phyloP scores from a whole-genome alignment of 2,329 filamentous ascomycete species.

The Pestalotiopsis sp. region DNA sequence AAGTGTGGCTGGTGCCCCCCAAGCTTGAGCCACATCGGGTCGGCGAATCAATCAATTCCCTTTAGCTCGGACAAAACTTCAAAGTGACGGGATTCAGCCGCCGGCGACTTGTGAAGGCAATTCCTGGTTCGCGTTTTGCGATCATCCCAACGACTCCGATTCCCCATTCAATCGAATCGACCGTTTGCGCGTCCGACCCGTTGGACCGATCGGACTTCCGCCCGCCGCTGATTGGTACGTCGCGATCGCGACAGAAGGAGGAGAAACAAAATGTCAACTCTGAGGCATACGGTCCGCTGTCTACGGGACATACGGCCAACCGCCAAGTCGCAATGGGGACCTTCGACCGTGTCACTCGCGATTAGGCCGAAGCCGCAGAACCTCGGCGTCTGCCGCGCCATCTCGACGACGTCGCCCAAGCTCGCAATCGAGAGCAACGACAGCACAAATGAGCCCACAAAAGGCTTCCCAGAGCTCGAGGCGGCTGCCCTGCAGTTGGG shows the following conservation, averaged over 20 bases:
- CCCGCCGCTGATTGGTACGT: constrained; percentile 12
- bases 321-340: constrained; percentile 24
- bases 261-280: constrained; percentile 28
- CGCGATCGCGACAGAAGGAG: background rate
- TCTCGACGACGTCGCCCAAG: constrained; percentile 16
- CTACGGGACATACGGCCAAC: constrained; percentile 28
- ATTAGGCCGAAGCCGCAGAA: constrained; percentile 13
- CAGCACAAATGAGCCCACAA: background rate
- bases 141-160: background rate
- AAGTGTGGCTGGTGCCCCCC: background rate
- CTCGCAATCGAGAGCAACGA: constrained; percentile 7
- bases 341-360: constrained; percentile 2
- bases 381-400: constrained; percentile 2
- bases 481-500: background rate
- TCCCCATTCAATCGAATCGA: background rate
- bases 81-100: background rate
- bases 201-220: background rate
- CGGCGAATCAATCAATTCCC: constrained; percentile 4
- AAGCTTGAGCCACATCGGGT: constrained; percentile 5
- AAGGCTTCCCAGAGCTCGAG: background rate
- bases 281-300: constrained; percentile 32
- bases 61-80: constrained; percentile 6
- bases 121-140: background rate
- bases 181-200: background rate
- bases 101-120: background rate